phyloP scores from a whole-genome alignment of 768 basidiomycete species.

The Tricholoma sp. region DNA sequence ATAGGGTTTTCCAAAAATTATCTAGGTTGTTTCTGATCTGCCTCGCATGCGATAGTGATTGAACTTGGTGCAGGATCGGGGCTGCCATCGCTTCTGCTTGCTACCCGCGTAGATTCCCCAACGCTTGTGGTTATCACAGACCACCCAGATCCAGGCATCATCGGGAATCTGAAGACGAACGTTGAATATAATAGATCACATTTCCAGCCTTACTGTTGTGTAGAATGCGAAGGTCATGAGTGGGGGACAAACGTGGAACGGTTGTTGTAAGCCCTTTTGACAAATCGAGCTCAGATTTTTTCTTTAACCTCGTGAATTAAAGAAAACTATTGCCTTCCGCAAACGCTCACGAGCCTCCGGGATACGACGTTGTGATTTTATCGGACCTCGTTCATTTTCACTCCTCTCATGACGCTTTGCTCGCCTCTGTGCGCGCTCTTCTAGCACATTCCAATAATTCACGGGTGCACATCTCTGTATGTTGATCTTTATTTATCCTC shows the following conservation, averaged over 20 bases:
- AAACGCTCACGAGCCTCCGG: constrained; percentile 9
- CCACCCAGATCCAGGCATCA: constrained; percentile 59
- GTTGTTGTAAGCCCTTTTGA: constrained; percentile 39
- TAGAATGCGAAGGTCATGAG: constrained; percentile 49
- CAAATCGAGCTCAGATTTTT: neutral
- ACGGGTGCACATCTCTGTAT: constrained; percentile 51
- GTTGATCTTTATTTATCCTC: constrained; percentile 6
- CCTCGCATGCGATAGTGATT: constrained; percentile 38
- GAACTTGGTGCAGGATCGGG: constrained; percentile 70
- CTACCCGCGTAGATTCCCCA: constrained; percentile 40
- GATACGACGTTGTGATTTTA: constrained; percentile 58
- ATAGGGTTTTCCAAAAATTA: constrained; percentile 2
- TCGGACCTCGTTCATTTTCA: constrained; percentile 74
- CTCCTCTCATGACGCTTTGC: constrained; percentile 49
- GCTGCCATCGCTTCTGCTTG: constrained; percentile 58
- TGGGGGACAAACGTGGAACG: constrained; percentile 52
- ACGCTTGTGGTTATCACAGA: constrained; percentile 59
- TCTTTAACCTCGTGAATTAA: neutral
- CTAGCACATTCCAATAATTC: constrained; percentile 37
- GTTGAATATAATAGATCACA: constrained; percentile 41
- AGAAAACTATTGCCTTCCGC: constrained; percentile 17
- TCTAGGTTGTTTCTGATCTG: neutral
- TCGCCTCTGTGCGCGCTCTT: constrained; percentile 45
- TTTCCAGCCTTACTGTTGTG: constrained; percentile 32
- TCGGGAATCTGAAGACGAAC: constrained; percentile 52